Conservation (phyloP, 192 early-diverging fungal genomes). For the Coemansia sp. region DNA sequence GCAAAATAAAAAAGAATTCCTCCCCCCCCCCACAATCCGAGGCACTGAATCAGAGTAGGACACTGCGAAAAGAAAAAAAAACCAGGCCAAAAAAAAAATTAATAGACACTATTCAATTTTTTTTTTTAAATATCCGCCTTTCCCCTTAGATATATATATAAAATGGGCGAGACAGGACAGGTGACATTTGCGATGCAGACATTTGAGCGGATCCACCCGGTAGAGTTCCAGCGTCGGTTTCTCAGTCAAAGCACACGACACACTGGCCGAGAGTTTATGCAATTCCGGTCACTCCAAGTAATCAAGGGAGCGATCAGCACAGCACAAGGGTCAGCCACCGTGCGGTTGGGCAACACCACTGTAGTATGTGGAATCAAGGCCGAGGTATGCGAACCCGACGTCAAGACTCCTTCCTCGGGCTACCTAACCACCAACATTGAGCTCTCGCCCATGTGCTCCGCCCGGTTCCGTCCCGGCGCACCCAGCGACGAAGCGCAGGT, state of each 20-base stretch:
- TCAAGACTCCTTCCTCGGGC: conserved; percentile 69
- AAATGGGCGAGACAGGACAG: conserved; percentile 15
- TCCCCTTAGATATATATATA: not conserved
- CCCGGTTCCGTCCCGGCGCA: conserved; percentile 81
- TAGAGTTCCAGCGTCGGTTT: conserved; percentile 86
- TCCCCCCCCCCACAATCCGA: not conserved
- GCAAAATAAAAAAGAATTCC: not conserved
- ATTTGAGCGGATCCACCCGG: conserved; percentile 85
- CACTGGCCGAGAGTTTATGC: conserved; percentile 72
- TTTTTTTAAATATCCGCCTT: not conserved
- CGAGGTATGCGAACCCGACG: conserved; percentile 81
- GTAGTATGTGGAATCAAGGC: conserved; percentile 95
- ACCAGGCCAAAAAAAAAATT: not conserved
- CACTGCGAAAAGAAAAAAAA: not conserved
- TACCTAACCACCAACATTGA: conserved; percentile 94
- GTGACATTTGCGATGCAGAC: conserved; percentile 63
- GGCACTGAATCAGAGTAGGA: not conserved
- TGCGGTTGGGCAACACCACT: conserved; percentile 85
- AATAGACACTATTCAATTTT: not conserved
- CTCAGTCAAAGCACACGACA: conserved; percentile 76
- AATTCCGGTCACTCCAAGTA: conserved; percentile 65
- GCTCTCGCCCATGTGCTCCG: conserved; percentile 85
- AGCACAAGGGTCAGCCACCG: conserved; percentile 83
- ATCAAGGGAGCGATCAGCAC: conserved; percentile 71
- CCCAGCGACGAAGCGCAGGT: conserved; percentile 83